Base-by-base conservation (phyloP, 352 stramenopile genomes). In the Phytophthora meadii region DNA sequence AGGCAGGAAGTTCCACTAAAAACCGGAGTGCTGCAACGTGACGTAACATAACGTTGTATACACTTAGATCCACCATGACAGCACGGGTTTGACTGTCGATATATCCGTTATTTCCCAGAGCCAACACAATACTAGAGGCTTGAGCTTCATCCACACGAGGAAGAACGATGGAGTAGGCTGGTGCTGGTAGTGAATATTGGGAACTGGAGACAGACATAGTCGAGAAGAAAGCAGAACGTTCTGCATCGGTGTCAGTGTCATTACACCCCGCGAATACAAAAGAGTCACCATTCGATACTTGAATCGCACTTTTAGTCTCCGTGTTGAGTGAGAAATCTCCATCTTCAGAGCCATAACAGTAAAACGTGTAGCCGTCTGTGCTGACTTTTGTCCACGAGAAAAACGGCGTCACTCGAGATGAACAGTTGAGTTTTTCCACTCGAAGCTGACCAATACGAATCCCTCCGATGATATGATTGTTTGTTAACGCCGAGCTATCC, bases 391-490 rank as follows among this genome's bases (percentile, higher is more conserved):
- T 53, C 30, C 28, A 53, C 7, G 49, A 54, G 22, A 80, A 77
- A 54, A 74, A 88, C 11, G 60, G 50, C 1, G 56, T 64, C 15
- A 76, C 30, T 32, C 77, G 62, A 32, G 55, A 59, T 7, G 77
- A 76, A 54, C 79, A 88, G 44, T 80, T 70, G 24, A 54, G 47
- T 3, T 22, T 58, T 14, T 65, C 5, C 19, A 82, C 77, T 14
- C 79, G 75, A 11, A 88, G 68, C 51, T 86, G 75, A 0, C 75
- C 79, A 54, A 88, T 68, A 27, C 74, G 72, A 39, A 87, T 68
- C 15, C 64, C 77, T 25, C 79, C 79, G 12, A 88, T 55, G 44
- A 88, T 67, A 37, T 42, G 72, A 27, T 64, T 64, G 28, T 61
- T 82, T 22, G 41, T 77, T 25, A 71, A 55, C 10, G 19, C 4